These are phyloP conservation scores for Spizellomyces sp. DNA, from an alignment of 192 early-diverging fungal species.

Conservation along the genomic window DNA sequence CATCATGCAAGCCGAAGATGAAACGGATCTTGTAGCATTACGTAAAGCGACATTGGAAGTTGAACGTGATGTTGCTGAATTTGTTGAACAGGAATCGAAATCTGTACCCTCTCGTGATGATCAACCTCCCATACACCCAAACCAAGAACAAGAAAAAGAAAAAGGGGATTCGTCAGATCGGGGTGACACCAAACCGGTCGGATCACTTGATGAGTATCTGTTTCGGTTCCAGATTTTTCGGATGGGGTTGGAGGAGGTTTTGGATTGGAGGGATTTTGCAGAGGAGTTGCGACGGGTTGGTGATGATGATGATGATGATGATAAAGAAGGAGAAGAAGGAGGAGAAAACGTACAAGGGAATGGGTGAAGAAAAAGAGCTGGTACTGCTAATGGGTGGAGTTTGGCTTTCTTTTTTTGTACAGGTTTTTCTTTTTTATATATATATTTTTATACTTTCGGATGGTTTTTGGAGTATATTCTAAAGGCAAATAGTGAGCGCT, in stretches of 20 bases:
- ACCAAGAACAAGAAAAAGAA: neutral
- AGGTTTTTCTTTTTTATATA: too few species aligned
- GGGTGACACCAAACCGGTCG: neutral
- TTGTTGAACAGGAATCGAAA: slow-evolving; percentile 45
- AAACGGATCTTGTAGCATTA: slow-evolving; percentile 63
- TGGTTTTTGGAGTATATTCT: too few species aligned
- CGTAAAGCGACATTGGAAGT: slow-evolving; percentile 58
- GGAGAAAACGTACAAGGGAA: too few species aligned
- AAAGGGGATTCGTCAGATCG: neutral
- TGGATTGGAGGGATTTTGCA: slow-evolving; percentile 26
- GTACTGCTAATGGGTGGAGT: too few species aligned
- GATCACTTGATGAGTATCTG: slow-evolving; percentile 27
- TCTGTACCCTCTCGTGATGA: neutral
- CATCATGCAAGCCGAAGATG: slow-evolving; percentile 65
- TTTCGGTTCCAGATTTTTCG: slow-evolving; percentile 19
- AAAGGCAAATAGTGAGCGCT: too few species aligned
- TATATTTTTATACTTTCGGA: too few species aligned
- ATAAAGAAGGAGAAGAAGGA: neutral
- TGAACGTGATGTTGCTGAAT: slow-evolving; percentile 62
- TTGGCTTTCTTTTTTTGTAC: too few species aligned
- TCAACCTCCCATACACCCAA: neutral
- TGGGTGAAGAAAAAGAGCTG: too few species aligned
- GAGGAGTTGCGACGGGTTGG: slow-evolving; percentile 16
- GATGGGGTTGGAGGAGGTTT: slow-evolving; percentile 5
- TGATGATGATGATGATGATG: slow-evolving; percentile 4